phyloP scores from a whole-genome alignment of 2,329 filamentous ascomycete genomes.

The Colletotrichum liriopes region DNA sequence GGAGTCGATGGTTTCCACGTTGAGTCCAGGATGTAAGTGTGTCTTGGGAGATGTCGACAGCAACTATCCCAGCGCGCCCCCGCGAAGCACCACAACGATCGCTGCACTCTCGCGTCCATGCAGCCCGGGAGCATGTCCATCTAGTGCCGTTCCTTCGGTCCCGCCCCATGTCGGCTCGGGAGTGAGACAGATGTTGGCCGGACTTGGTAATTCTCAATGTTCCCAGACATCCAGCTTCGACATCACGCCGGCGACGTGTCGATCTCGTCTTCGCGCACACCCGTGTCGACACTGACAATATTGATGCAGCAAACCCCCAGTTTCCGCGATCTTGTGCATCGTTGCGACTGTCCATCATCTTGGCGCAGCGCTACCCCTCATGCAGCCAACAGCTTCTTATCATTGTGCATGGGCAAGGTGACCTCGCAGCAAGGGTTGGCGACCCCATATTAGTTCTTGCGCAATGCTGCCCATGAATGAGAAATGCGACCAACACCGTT shows the following conservation, averaged over 20 bases:
- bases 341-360: neutral
- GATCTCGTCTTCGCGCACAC: neutral
- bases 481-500: neutral
- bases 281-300: neutral
- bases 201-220: neutral
- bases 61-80: neutral
- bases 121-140: too few relatives aligned
- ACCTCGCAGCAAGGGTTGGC: neutral
- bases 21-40: neutral
- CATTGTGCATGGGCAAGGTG: neutral
- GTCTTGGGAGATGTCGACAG: neutral
- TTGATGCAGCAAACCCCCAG: neutral
- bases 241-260: neutral
- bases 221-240: neutral
- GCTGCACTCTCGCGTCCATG: too few relatives aligned
- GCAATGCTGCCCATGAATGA: constrained; percentile 7
- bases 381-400: neutral
- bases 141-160: neutral
- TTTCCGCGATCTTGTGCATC: neutral
- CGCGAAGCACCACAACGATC: neutral
- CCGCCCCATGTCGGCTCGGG: neutral
- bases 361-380: constrained; percentile 8
- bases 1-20: neutral
- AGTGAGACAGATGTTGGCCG: neutral
- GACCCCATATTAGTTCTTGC: neutral